phyloP scores from a whole-genome alignment of 352 stramenopile genomes.

The Globisporangium okanoganense region DNA sequence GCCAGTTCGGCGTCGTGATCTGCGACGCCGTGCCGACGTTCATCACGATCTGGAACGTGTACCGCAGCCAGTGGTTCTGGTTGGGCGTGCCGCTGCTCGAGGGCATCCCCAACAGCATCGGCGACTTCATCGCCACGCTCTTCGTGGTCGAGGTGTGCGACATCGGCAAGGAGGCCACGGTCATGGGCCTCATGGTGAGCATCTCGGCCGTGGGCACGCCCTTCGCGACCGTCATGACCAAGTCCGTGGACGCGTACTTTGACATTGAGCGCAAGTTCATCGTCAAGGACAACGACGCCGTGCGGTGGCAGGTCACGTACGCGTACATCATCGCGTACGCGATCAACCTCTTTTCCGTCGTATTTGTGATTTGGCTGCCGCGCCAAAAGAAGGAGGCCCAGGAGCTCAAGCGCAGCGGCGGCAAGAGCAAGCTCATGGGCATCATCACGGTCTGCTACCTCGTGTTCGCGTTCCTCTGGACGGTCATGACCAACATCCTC shows the following conservation, averaged over 20 bases:
- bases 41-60: slow-evolving; percentile 64
- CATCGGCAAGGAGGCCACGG: slow-evolving; percentile 42
- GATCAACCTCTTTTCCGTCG: slow-evolving; percentile 40
- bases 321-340: slow-evolving; percentile 57
- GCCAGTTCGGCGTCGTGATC: slow-evolving; percentile 37
- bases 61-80: slow-evolving; percentile 71
- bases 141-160: slow-evolving; percentile 54
- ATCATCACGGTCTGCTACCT: slow-evolving; percentile 33
- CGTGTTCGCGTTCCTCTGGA: slow-evolving; percentile 46
- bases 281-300: slow-evolving; percentile 32
- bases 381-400: slow-evolving; percentile 49
- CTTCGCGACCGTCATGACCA: slow-evolving; percentile 53
- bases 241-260: slow-evolving; percentile 49
- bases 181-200: slow-evolving; percentile 43
- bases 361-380: slow-evolving; percentile 44
- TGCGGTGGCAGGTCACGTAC: slow-evolving; percentile 45
- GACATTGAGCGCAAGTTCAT: slow-evolving; percentile 48
- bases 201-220: slow-evolving; percentile 40
- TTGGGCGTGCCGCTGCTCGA: slow-evolving; percentile 50
- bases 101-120: slow-evolving; percentile 41
- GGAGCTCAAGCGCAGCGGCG: slow-evolving; percentile 33
- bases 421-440: slow-evolving; percentile 38
- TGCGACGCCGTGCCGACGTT: slow-evolving; percentile 47
- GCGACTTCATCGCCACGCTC: slow-evolving; percentile 39
- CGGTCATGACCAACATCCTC: slow-evolving; percentile 60